Base-by-base conservation (phyloP, 192 early-diverging fungal genomes). In the Dissophora globulifera region DNA sequence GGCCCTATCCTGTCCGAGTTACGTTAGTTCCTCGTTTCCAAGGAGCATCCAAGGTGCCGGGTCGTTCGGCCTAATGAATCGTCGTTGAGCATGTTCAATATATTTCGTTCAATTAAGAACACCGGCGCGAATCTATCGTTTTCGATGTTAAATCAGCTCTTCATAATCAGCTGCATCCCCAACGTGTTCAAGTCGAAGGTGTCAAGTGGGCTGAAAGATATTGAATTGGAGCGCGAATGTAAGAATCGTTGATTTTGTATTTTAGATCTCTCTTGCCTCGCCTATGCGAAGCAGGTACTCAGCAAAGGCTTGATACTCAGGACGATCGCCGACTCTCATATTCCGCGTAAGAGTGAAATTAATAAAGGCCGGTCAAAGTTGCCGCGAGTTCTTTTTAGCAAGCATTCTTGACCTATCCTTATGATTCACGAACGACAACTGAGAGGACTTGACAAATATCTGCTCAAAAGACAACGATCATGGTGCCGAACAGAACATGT, bases 371-470 rank as follows among this genome's bases (percentile, higher is more conserved):
- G 42, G n/a, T 48, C 31, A 19, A 61, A n/a, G 64, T 61, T 8
- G 32, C 31, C 20, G 3, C 6, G 26, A 25, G 26, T 15, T 50
- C 27, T n/a, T n/a, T 48, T 4, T 32, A 12, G 17, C 27, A 46
- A 11, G 58, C 43, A 30, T 32, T 20, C 17, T 48, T 45, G 30
- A 59, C 23, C 26, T 59, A 19, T 4, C 17, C n/a, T 5, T 19
- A 45, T 5, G 43, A 27, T 17, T 49, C 72, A n/a, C 25, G 17
- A 20, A 33, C 12, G 19, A 81, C 53, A 17, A 81, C 67, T 19
- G 58, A 67, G n/a, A 51, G 19, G 19, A 57, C 53, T 41, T 81
- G 62, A 4, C 67, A 29, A 58, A 81, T 78, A 27, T 81, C 59
- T 0, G 58, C 51, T 46, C 71, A 62, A 63, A 80, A 74, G 13